Base-by-base conservation (phyloP, 1,284 basidiomycete genomes). In the Malassezia globosa region DNA sequence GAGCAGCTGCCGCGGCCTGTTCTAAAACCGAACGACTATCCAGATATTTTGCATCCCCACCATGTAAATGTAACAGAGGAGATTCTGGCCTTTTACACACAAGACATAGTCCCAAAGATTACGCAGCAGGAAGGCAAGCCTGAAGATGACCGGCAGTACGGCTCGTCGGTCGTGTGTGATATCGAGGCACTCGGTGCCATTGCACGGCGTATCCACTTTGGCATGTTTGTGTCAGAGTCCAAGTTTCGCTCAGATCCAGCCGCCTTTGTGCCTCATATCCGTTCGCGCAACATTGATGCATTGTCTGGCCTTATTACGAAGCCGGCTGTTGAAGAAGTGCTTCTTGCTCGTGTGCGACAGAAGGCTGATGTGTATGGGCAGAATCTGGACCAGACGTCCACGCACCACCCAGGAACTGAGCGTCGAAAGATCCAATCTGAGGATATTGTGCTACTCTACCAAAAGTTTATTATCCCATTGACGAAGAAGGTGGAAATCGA, bases 141-240 rank as follows among this genome's bases (percentile, higher is more conserved):
- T 14, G 80, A 85, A 61, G 87, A 92, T 72, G 88, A 92, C 63
- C 88, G 88, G n/a, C 96, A 97, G 73, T 95, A 97, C 72, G 94
- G 94, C 22, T 87, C 84, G 62, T 82, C 89, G 0, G 88, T 89
- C 0, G 89, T 87, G 26, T 79, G 94, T 52, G 94, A 99, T 68
- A 81, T 96, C 34, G 90, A 96, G 72, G 82, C 90, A 2, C 78
- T 99, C 7, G 87, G 94, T 65, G 84, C 89, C 18, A 82, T 99
- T 60, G 87, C 84, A 73, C 84, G 95, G 73, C 81, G 94, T 29
- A 89, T 99, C 43, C 94, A 99, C 73, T 99, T 94, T 67, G 94
- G 92, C 54, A 96, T 96, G 79, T 97, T 99, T 72, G 94, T 99
- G 8, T 87, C 87, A 4, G 94, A 99, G 74, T 85, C 85, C 46